Percentiles rank a stretch among this genome's conserved stretches.
These are phyloP conservation scores for Voacanga thouarsii DNA, from an alignment of 257 asterid genomes.

Conservation along the genomic window DNA sequence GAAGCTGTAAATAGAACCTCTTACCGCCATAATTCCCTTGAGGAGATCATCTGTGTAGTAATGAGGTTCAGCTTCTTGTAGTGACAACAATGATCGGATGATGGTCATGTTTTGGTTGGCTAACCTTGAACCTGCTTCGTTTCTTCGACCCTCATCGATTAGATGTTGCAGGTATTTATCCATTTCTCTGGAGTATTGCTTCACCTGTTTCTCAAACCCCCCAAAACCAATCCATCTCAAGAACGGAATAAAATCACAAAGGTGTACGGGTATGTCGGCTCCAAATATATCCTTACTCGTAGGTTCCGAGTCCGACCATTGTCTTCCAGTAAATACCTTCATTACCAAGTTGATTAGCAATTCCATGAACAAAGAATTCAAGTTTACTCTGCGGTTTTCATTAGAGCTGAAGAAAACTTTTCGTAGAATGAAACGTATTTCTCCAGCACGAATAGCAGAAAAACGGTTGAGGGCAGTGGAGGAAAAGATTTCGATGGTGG, in stretches of 20 bases:
- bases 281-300: neutral
- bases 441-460: neutral
- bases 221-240: slow-evolving; percentile 30
- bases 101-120: neutral
- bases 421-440: neutral
- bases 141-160: neutral
- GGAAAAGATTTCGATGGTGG: neutral
- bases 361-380: neutral
- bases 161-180: neutral
- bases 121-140: neutral
- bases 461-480: neutral
- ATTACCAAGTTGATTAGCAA: neutral
- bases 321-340: neutral
- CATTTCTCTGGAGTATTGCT: slow-evolving; percentile 13
- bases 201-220: slow-evolving; percentile 24
- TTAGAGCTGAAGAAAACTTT: neutral
- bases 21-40: slow-evolving; percentile 3
- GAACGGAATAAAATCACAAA: slow-evolving; percentile 34
- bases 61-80: slow-evolving; percentile 1
- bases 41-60: neutral
- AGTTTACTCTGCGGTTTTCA: neutral
- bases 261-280: neutral
- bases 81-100: neutral
- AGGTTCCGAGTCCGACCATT: neutral
- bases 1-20: neutral